phyloP scores from a whole-genome alignment of 2,329 filamentous ascomycete species.

The Phoma sp. region DNA sequence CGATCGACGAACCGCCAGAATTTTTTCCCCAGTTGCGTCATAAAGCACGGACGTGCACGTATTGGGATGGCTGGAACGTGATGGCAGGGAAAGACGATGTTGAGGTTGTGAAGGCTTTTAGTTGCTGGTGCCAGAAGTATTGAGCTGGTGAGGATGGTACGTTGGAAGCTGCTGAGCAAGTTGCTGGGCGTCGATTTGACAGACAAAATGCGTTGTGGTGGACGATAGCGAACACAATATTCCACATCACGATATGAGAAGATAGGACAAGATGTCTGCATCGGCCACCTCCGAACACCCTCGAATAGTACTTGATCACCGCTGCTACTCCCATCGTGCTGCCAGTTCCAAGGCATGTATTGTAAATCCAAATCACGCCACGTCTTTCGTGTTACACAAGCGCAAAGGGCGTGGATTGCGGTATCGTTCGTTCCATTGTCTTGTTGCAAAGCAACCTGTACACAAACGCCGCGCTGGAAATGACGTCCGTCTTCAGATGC shows the following conservation, averaged over 20 bases:
- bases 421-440: background rate
- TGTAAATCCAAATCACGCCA: background rate
- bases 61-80: slow-evolving; percentile 1
- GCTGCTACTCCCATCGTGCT: background rate
- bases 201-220: background rate
- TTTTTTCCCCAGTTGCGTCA: slow-evolving; percentile 17
- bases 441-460: slow-evolving; percentile 23
- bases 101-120: background rate
- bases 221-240: background rate
- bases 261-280: background rate
- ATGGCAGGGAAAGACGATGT: background rate
- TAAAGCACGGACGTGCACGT: slow-evolving; percentile 6
- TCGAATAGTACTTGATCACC: background rate
- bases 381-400: no score
- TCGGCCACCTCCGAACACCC: background rate
- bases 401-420: no score
- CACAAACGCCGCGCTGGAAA: slow-evolving; percentile 37
- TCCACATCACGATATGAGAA: background rate
- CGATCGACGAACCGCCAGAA: slow-evolving; percentile 11
- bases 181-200: background rate
- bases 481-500: slow-evolving; percentile 37
- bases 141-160: background rate
- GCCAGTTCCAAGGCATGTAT: background rate
- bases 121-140: background rate
- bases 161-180: background rate